Evolutionary conservation across 1,284 basidiomycete genomes (phyloP).

Genomic region (Marasmius sp.): DNA sequence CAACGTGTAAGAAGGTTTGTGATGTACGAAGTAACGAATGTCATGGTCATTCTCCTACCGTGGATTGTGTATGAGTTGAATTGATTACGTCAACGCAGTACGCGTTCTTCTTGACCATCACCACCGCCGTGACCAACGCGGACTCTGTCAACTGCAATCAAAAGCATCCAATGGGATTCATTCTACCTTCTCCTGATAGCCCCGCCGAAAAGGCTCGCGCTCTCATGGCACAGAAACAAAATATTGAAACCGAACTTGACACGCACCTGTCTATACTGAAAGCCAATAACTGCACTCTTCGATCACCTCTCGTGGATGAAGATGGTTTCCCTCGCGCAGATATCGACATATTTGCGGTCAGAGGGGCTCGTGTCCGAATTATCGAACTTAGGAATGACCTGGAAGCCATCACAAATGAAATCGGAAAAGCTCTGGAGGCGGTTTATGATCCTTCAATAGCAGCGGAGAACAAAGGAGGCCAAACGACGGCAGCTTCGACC

Average conservation of each 20-base stretch:
- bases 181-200: slow-evolving; percentile 41
- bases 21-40: no score
- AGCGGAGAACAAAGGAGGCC: slow-evolving; percentile 12
- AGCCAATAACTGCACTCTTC: slow-evolving; percentile 56
- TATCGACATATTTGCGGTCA: slow-evolving; percentile 81
- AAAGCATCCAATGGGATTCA: slow-evolving; percentile 40
- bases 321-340: slow-evolving; percentile 87
- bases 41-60: neutral
- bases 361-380: slow-evolving; percentile 70
- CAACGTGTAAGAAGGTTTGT: no score
- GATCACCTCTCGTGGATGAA: slow-evolving; percentile 74
- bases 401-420: slow-evolving; percentile 59
- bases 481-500: slow-evolving; percentile 4
- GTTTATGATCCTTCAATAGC: slow-evolving; percentile 56
- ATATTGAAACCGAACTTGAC: slow-evolving; percentile 64
- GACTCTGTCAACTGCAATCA: neutral
- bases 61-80: neutral
- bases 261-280: slow-evolving; percentile 61
- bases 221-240: slow-evolving; percentile 62
- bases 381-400: slow-evolving; percentile 82
- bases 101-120: neutral
- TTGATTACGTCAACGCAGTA: neutral
- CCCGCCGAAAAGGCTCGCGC: slow-evolving; percentile 54
- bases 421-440: slow-evolving; percentile 64
- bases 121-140: neutral